phyloP scores from a whole-genome alignment of 257 asterid species.

The Hygrophila difformis region DNA sequence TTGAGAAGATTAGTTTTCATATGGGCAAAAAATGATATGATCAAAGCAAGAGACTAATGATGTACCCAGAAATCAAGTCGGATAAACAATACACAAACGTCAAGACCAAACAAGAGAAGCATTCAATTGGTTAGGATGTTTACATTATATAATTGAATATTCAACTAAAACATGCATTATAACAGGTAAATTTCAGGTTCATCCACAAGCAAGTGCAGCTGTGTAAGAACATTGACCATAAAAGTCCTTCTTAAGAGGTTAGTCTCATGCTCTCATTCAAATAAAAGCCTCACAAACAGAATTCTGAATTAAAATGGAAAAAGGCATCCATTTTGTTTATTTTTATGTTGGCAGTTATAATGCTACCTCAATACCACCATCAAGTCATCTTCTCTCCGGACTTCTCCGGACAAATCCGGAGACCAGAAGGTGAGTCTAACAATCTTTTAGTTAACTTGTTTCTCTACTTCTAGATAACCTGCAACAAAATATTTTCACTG shows the following conservation, averaged over 20 bases:
- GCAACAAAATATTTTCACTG: conserved; percentile 6
- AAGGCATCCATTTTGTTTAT: too few relatives aligned
- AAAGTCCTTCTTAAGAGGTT: too few relatives aligned
- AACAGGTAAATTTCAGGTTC: conserved; percentile 7
- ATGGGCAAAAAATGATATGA: conserved; percentile 14
- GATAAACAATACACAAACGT: conserved; percentile 11
- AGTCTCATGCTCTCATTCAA: too few relatives aligned
- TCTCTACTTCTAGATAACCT: background rate
- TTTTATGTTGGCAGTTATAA: background rate
- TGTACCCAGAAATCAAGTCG: background rate
- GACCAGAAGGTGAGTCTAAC: background rate
- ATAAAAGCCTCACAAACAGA: conserved; percentile 4
- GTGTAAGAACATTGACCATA: too few relatives aligned
- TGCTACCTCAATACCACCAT: background rate
- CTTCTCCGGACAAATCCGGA: background rate
- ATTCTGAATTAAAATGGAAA: too few relatives aligned
- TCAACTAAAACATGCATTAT: background rate
- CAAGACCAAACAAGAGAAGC: too few relatives aligned
- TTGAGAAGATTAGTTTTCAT: conserved; percentile 2
- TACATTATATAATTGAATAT: background rate
- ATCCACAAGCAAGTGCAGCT: background rate
- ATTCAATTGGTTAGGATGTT: too few relatives aligned
- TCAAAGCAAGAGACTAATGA: conserved; percentile 6
- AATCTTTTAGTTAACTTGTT: background rate
- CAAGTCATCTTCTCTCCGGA: background rate